phyloP scores from a whole-genome alignment of 176 grass and related monocot species.

The Alopecurus myosuroides region DNA sequence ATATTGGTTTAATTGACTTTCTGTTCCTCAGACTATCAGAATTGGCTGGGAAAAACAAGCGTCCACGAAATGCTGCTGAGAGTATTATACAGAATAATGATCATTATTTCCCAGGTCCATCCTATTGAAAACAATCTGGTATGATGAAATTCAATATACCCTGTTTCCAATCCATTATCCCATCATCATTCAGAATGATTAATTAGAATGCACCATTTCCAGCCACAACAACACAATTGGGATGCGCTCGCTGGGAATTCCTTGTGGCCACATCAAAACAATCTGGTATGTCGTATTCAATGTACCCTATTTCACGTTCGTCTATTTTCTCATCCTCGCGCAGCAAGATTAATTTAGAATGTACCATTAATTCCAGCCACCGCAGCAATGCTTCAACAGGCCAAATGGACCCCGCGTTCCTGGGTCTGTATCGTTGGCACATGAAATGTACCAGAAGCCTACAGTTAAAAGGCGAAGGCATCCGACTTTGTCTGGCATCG shows the following conservation, averaged over 20 bases:
- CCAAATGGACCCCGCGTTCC: too few species aligned
- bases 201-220: neutral
- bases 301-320: neutral
- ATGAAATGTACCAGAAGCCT: neutral
- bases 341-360: neutral
- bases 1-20: neutral
- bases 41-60: neutral
- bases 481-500: neutral
- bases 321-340: neutral
- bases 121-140: neutral
- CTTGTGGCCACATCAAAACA: neutral
- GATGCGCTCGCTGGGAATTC: neutral
- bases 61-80: neutral
- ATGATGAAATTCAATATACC: neutral
- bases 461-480: slow-evolving; percentile 1
- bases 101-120: neutral
- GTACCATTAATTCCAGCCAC: neutral
- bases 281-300: neutral
- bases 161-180: neutral
- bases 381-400: neutral
- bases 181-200: neutral
- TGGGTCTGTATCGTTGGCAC: neutral
- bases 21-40: neutral
- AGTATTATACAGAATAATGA: neutral
- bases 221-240: neutral